Evolutionary conservation across 257 asterid genomes (phyloP).

Genomic region (Apocynum venetum): DNA sequence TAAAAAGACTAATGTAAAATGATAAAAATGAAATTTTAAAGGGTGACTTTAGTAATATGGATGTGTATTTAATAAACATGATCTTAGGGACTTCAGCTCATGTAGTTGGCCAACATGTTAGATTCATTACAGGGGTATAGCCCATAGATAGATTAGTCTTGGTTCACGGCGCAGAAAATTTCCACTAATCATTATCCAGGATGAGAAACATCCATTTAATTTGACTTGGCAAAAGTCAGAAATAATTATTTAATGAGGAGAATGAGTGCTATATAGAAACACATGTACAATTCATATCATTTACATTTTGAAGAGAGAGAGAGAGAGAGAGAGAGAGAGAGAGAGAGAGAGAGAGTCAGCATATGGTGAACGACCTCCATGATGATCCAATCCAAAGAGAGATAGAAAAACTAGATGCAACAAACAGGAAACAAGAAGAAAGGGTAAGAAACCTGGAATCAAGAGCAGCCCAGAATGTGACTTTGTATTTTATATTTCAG

Average conservation of each 20-base stretch:
- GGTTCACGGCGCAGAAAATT: not conserved
- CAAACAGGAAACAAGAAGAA: constrained; percentile 35
- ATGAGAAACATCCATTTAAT: not conserved
- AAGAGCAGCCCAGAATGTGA: constrained; percentile 45
- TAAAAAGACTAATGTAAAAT: too few species aligned
- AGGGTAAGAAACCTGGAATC: constrained; percentile 34
- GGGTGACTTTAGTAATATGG: too few species aligned
- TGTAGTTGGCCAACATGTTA: not conserved
- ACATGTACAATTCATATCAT: not conserved
- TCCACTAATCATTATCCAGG: not conserved
- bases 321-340: not conserved
- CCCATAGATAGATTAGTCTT: not conserved
- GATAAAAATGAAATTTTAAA: too few species aligned
- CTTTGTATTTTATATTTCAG: constrained; percentile 48
- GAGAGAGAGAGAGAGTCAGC: constrained; percentile 21
- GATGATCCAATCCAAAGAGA: constrained; percentile 28
- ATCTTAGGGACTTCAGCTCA: too few species aligned
- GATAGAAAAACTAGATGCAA: constrained; percentile 23
- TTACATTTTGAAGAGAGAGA: not conserved
- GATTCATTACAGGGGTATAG: not conserved
- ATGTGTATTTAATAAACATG: too few species aligned
- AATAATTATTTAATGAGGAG: not conserved
- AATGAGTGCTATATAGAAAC: not conserved
- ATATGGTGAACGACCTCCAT: constrained; percentile 2
- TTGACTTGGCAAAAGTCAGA: constrained; percentile 13